Percentiles rank a stretch among this genome's conserved stretches.
Evolutionary conservation across 495 filamentous ascomycete genomes (phyloP).

Genomic region (Aspergillus sclerotiicarbonarius): DNA sequence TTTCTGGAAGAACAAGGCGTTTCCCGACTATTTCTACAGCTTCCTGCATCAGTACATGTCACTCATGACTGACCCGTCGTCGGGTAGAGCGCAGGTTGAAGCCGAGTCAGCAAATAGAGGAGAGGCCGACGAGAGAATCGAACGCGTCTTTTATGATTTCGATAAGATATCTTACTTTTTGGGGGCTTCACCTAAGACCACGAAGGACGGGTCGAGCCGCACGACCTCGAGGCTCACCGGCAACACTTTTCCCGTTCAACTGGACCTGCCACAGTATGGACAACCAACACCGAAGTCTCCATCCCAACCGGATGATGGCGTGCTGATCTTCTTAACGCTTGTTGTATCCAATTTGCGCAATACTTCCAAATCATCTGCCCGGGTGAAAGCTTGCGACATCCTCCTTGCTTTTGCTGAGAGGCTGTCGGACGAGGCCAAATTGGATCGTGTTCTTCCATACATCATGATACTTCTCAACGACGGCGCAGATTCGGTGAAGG

Average conservation of each 20-base stretch:
- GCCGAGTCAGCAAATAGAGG: conserved; percentile 64
- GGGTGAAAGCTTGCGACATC: conserved; percentile 87
- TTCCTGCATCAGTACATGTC: conserved; percentile 98
- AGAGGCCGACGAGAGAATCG: conserved; percentile 89
- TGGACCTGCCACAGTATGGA: conserved; percentile 85
- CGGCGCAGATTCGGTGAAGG: conserved; percentile 73
- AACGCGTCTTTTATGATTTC: conserved; percentile 89
- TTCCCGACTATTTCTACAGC: conserved; percentile 94
- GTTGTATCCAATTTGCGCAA: conserved; percentile 85
- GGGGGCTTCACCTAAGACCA: conserved; percentile 39
- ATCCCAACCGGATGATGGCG: conserved; percentile 70
- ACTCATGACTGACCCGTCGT: conserved; percentile 88
- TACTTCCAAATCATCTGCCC: conserved; percentile 80
- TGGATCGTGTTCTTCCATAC: conserved; percentile 92
- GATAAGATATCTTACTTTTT: conserved; percentile 97
- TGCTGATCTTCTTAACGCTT: conserved; percentile 85
- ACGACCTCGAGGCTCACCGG: conserved; percentile 30
- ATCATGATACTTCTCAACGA: conserved; percentile 79
- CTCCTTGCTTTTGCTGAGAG: conserved; percentile 89
- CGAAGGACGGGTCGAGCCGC: conserved; percentile 22
- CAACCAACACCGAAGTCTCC: conserved; percentile 48
- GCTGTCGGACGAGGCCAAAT: conserved; percentile 91
- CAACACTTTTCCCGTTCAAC: conserved; percentile 66
- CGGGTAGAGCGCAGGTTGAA: conserved; percentile 64
- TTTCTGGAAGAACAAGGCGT: conserved; percentile 86